A percentile compares a stretch with the other conserved stretches of the same genome.
Evolutionary conservation across 495 filamentous ascomycete species (phyloP).

Genomic region (Extremus antarcticus): DNA sequence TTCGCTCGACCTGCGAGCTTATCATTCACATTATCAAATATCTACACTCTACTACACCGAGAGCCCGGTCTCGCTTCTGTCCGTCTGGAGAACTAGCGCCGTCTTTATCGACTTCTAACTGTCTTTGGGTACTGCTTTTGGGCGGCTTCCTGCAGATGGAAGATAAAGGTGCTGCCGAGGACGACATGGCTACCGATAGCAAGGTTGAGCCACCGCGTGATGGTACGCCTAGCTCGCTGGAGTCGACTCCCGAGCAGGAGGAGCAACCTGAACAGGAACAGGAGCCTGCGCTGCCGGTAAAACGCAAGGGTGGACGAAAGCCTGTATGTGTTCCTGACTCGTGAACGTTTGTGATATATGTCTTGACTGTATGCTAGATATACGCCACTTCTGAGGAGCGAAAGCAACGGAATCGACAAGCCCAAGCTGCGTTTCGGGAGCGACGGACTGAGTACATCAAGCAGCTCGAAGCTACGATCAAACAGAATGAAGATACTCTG

Average conservation of each 20-base stretch:
- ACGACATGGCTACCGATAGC: constrained; percentile 26
- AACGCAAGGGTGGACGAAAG: constrained; percentile 94
- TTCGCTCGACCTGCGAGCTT: constrained; percentile 9
- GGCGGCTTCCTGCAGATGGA: constrained; percentile 29
- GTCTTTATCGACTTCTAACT: constrained; percentile 8
- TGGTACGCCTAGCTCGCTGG: constrained; percentile 30
- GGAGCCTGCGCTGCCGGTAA: constrained; percentile 55
- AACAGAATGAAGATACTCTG: constrained; percentile 88
- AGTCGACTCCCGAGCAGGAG: constrained; percentile 45
- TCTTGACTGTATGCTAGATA: constrained; percentile 46
- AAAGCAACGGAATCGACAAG: constrained; percentile 95
- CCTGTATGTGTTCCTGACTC: constrained; percentile 54
- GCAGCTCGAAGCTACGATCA: constrained; percentile 94
- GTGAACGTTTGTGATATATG: background rate
- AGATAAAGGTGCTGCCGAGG: constrained; percentile 12
- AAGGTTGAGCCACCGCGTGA: constrained; percentile 27
- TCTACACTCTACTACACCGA: background rate
- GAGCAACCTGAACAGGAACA: constrained; percentile 38
- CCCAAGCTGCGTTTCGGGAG: constrained; percentile 93
- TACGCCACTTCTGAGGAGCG: constrained; percentile 98
- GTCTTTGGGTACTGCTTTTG: constrained; percentile 13
- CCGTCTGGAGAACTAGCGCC: constrained; percentile 1
- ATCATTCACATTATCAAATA: constrained; percentile 20
- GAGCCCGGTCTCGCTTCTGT: background rate
- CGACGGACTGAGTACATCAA: constrained; percentile 98